These are phyloP conservation scores for Nasturtium officinale DNA, from an alignment of 345 rosid genomes.

Conservation along the genomic window DNA sequence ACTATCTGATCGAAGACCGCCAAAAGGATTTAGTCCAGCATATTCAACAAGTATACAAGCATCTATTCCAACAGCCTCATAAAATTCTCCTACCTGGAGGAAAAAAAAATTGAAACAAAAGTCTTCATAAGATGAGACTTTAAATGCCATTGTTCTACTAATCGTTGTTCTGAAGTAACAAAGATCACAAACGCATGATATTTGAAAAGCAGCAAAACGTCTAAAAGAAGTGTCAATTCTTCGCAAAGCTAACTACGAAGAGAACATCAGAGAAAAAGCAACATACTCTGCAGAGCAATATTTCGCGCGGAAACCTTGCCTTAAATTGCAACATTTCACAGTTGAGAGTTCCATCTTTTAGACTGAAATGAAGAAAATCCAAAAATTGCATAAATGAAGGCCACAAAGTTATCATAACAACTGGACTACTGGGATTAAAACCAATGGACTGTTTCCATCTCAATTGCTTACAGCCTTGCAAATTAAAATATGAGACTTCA, in stretches of 20 bases:
- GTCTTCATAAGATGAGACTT: not conserved
- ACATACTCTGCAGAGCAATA: slow-evolving; percentile 93
- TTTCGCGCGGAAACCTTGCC: slow-evolving; percentile 90
- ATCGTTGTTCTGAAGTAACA: not conserved
- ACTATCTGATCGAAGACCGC: slow-evolving; percentile 85
- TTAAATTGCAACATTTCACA: slow-evolving; percentile 94
- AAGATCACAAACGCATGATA: not conserved
- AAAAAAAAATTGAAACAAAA: not conserved
- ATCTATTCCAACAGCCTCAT: slow-evolving; percentile 95
- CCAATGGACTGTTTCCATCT: not conserved
- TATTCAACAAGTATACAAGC: slow-evolving; percentile 94
- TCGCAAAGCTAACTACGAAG: not conserved
- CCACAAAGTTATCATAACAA: not conserved
- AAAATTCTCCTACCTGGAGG: slow-evolving; percentile 90
- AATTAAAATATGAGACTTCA: not conserved
- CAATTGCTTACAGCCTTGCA: not conserved
- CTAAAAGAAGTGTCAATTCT: not conserved
- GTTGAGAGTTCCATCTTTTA: slow-evolving; percentile 89
- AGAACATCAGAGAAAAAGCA: not conserved
- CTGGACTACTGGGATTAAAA: not conserved
- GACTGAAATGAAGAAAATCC: slow-evolving; percentile 53
- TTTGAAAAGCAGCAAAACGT: not conserved
- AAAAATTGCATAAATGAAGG: slow-evolving; percentile 9
- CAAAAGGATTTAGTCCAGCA: slow-evolving; percentile 98
- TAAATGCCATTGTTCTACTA: not conserved